Percentiles rank a stretch among this genome's conserved stretches.
These are phyloP conservation scores for barrel medic (Medicago truncatula) DNA, from an alignment of 306 rosid species.

Conservation along the genomic window MtrunA17r5.0-ANR NC_053048.1:4256001-4256500, in stretches of 20 bases:
- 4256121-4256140: not conserved
- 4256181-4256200: not conserved
- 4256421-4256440: slow-evolving; percentile 98
- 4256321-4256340: slow-evolving; percentile 17
- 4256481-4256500: slow-evolving; percentile 79
- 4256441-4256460: slow-evolving; percentile 79
- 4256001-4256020: too few species aligned
- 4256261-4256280: slow-evolving; percentile 83
- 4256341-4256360: not conserved
- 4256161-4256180: not conserved
- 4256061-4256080: too few species aligned
- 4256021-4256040: too few species aligned
- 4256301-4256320: slow-evolving; percentile 83
- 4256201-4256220: slow-evolving; percentile 69
- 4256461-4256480: slow-evolving; percentile 95
- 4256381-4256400: not conserved
- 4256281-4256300: slow-evolving; percentile 96
- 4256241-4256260: slow-evolving; percentile 82
- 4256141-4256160: not conserved
- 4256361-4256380: not conserved
- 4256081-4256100: too few species aligned
- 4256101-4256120: too few species aligned
- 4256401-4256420: slow-evolving; percentile 50
- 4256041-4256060: too few species aligned
- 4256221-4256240: slow-evolving; percentile 90